Evolutionary conservation across 75 land plant species (phyloP).

Genomic region (Cupressus sempervirens): DNA sequence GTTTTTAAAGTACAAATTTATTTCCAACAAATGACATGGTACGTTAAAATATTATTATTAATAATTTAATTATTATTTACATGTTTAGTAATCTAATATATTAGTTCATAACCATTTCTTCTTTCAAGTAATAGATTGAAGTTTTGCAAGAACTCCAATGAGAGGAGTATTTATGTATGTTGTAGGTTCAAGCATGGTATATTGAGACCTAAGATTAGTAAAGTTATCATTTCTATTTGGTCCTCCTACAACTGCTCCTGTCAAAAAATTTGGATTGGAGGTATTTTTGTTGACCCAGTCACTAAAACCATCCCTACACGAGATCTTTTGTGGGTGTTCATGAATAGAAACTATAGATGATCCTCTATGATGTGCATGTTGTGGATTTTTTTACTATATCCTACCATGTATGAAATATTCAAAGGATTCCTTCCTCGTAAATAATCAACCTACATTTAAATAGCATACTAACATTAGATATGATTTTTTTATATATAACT

Average conservation of each 20-base stretch:
- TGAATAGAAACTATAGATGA: slow-evolving; percentile 53
- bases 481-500: neutral
- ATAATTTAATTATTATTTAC: no score
- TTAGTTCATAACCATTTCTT: neutral
- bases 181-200: slow-evolving; percentile 51
- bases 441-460: slow-evolving; percentile 53
- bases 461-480: neutral
- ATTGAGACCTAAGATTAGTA: slow-evolving; percentile 44
- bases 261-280: slow-evolving; percentile 65
- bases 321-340: slow-evolving; percentile 1
- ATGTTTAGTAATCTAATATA: neutral
- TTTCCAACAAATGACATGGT: no score
- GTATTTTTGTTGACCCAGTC: slow-evolving; percentile 37
- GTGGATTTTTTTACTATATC: slow-evolving; percentile 63
- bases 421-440: slow-evolving; percentile 55
- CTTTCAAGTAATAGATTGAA: slow-evolving; percentile 12
- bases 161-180: slow-evolving; percentile 78
- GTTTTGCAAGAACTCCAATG: slow-evolving; percentile 55
- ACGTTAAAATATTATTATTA: no score
- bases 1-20: no score
- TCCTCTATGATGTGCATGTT: slow-evolving; percentile 71
- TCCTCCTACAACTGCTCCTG: slow-evolving; percentile 81
- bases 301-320: slow-evolving; percentile 57
- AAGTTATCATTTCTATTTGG: slow-evolving; percentile 65
- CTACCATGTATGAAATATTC: slow-evolving; percentile 66